Base-by-base conservation (phyloP, 2,329 filamentous ascomycete species). In the Colletotrichum musae region DNA sequence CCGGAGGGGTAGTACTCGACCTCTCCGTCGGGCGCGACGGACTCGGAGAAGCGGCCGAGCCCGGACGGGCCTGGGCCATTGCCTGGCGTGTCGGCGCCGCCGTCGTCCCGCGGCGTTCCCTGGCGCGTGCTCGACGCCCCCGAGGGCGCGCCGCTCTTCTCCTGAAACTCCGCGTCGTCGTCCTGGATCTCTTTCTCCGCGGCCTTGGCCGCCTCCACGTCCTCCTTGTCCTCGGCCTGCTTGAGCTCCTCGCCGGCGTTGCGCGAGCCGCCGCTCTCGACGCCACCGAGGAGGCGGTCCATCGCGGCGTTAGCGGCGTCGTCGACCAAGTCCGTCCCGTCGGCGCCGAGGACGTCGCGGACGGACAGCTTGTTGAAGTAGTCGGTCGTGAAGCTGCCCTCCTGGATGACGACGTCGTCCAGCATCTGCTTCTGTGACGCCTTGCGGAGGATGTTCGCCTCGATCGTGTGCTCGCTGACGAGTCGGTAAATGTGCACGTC, bases 401-500 rank as follows among this genome's bases (percentile, higher is more conserved):
- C 96, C 77, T 99, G 97, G 73, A 99, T 99, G 65, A 99, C 95
- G 7, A 99, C 94, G 72, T 99, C 96, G 75, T 99, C 96, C 0
- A 99, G 88, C 89, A 99, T 94, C 75, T 97, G 93, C 83, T 99
- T 99, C 80, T 99, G 96, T 61, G 96, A 97, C 13, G 94, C 94
- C 77, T 98, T 98, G 72, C 95, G 93, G 47, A 99, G 85, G 70
- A 99, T 99, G 77, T 99, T 99, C 76, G 95, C 95, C 80, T 99
- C 96, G 70, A 99, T 98, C 0, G 96, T 99, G 77, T 97, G 92
- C 76, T 98, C 92, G 12, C 94, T 96, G 9, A 97, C 91, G 21
- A 98, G 91, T 2, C 95, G 94, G 82, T 98, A 99, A 68, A 99
- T 98, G 79, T 98, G 95, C 39, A 99, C 96, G 78, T 99, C 96